Conservation (phyloP, 208 protist genomes). For the Leishmania amazonensis region DNA sequence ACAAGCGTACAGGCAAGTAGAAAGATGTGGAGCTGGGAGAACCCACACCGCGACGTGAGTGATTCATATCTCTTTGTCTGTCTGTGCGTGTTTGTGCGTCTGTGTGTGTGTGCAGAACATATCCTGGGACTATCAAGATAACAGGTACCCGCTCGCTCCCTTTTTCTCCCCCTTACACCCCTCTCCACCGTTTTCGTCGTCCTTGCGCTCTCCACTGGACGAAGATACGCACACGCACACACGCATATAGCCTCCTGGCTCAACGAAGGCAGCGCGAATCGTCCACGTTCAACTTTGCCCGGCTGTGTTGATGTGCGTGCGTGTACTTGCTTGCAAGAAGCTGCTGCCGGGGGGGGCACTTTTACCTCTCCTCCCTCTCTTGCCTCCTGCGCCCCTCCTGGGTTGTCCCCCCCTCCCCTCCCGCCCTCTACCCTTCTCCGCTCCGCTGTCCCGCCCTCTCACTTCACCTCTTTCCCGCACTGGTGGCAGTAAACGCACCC, state of each 20-base stretch:
- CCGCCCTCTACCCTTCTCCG: background rate
- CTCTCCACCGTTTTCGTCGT: background rate
- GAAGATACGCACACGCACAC: background rate
- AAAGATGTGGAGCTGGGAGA: background rate
- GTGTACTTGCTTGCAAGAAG: background rate
- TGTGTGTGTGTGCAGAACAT: background rate
- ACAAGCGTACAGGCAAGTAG: background rate
- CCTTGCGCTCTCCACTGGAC: background rate
- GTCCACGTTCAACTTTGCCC: background rate
- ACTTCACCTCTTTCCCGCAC: background rate
- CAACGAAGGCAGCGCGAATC: background rate
- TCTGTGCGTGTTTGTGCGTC: background rate
- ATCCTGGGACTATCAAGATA: background rate
- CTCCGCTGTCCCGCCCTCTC: background rate
- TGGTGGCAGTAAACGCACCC: background rate
- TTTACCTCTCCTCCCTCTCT: background rate
- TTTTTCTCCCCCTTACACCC: background rate
- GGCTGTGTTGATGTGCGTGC: background rate
- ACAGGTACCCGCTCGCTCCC: background rate
- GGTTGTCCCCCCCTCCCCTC: background rate
- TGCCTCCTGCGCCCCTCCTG: background rate
- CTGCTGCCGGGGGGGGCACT: background rate
- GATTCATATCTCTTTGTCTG: background rate
- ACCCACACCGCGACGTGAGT: background rate
- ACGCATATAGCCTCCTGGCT: background rate